phyloP scores from a whole-genome alignment of 345 rosid species.

The Melaleuca alternifolia region DNA sequence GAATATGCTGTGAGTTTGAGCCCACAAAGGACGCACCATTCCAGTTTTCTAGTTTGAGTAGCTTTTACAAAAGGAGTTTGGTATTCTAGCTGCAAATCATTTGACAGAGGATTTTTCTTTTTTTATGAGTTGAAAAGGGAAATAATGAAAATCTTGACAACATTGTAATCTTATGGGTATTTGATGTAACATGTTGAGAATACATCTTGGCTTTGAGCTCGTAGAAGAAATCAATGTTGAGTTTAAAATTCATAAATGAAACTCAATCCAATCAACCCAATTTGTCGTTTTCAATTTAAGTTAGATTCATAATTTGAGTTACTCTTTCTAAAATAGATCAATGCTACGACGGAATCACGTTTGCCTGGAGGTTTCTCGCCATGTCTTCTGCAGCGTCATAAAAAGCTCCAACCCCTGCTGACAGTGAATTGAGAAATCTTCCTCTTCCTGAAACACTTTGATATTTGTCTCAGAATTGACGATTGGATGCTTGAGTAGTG shows the following conservation, averaged over 20 bases:
- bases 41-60: neutral
- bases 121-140: neutral
- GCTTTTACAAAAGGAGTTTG: too few species aligned
- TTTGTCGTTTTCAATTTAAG: too few species aligned
- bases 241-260: too few species aligned
- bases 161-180: neutral
- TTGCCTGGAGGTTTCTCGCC: constrained; percentile 37
- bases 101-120: too few species aligned
- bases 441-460: constrained; percentile 30
- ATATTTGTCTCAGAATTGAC: constrained; percentile 7
- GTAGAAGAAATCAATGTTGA: too few species aligned
- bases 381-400: constrained; percentile 25
- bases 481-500: neutral
- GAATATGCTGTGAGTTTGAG: neutral
- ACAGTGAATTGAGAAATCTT: constrained; percentile 29
- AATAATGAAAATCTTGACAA: neutral
- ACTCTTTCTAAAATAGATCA: too few species aligned
- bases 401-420: constrained; percentile 29
- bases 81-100: neutral
- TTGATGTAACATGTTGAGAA: neutral
- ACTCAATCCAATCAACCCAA: too few species aligned
- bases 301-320: too few species aligned
- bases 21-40: neutral
- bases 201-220: neutral
- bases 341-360: too few species aligned